These are phyloP conservation scores for Alternaria triticina DNA, from an alignment of 2,329 filamentous ascomycete genomes.

Conservation along the genomic window DNA sequence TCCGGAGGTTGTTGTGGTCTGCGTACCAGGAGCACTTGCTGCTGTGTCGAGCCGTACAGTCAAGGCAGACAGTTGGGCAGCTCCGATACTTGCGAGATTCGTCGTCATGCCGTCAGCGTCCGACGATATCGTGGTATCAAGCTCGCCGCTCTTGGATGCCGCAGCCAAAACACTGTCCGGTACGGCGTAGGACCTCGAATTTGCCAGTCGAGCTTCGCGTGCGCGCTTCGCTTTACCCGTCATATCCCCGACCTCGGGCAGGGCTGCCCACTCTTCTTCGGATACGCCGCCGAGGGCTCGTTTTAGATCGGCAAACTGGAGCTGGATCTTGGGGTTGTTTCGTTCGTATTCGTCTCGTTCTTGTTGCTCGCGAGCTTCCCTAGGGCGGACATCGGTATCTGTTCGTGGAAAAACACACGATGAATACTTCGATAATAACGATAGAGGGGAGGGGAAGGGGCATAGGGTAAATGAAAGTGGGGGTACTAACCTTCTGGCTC, in stretches of 20 bases:
- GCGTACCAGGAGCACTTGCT: conserved; percentile 68
- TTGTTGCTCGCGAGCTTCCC: conserved; percentile 91
- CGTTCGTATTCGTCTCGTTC: conserved; percentile 95
- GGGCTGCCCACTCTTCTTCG: conserved; percentile 94
- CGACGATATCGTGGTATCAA: conserved; percentile 80
- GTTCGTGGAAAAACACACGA: conserved; percentile 69
- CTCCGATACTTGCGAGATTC: conserved; percentile 97
- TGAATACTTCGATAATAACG: conserved; percentile 63
- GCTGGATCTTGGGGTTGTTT: conserved; percentile 97
- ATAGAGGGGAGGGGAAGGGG: conserved; percentile 32
- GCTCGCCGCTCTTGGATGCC: conserved; percentile 78
- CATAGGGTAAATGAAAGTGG: conserved; percentile 27
- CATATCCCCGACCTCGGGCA: conserved; percentile 95
- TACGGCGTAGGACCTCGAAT: conserved; percentile 82
- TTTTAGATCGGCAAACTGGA: conserved; percentile 96
- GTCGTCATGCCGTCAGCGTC: conserved; percentile 86
- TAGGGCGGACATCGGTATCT: conserved; percentile 78
- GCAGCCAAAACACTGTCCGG: conserved; percentile 94
- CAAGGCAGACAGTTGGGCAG: conserved; percentile 92
- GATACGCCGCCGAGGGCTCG: conserved; percentile 84
- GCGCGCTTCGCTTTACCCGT: conserved; percentile 90
- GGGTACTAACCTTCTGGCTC: conserved; percentile 79
- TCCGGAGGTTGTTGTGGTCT: conserved; percentile 69
- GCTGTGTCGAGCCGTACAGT: conserved; percentile 93
- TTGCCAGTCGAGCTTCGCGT: conserved; percentile 77